phyloP scores from a whole-genome alignment of 139 green algal genomes.

The Chloropicon primus region DNA sequence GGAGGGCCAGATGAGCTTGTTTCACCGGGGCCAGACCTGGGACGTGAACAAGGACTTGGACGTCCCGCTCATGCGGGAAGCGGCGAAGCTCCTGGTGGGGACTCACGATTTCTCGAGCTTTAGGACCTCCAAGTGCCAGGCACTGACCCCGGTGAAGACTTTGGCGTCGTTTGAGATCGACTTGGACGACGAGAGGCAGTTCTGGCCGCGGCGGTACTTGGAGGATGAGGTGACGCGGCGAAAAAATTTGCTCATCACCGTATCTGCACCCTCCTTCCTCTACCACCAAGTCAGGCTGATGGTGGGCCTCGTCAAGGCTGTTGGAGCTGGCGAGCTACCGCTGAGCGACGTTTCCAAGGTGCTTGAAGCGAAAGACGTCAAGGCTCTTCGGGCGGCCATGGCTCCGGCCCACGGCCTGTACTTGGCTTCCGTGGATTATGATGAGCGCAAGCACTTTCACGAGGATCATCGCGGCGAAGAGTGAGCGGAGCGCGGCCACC shows the following conservation, averaged over 20 bases:
- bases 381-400: background rate
- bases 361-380: background rate
- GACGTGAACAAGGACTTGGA: conserved; percentile 3
- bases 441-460: conserved; percentile 6
- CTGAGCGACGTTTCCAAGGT: background rate
- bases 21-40: background rate
- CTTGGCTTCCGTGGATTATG: conserved; percentile 2
- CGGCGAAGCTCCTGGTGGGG: conserved; percentile 1
- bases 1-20: background rate
- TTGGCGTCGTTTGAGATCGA: background rate
- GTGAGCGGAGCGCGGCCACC: too few relatives aligned
- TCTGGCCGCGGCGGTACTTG: background rate
- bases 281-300: conserved; percentile 17
- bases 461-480: too few relatives aligned
- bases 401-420: conserved; percentile 11
- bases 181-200: background rate
- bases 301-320: background rate
- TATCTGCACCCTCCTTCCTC: background rate
- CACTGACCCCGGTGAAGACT: conserved; percentile 2
- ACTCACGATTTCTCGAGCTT: conserved; percentile 11
- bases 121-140: conserved; percentile 4
- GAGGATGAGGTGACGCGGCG: background rate
- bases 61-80: conserved; percentile 6
- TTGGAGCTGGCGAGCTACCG: conserved; percentile 4
- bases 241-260: background rate